Evolutionary conservation across 2,329 filamentous ascomycete species (phyloP).

Genomic region (Fonsecaea pugnacius): DNA sequence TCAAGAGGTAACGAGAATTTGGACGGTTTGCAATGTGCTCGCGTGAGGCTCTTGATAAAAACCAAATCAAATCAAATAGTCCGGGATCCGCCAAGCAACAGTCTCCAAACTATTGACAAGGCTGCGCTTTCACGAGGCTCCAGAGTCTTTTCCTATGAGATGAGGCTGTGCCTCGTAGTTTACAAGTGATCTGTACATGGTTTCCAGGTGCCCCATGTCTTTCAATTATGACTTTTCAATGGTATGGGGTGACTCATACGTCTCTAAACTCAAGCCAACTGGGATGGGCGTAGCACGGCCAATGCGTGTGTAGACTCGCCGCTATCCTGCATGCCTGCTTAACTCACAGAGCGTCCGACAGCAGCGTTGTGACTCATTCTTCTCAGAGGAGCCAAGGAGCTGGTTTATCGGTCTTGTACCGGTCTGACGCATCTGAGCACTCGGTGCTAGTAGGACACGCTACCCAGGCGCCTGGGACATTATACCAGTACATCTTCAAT

Average conservation of each 20-base stretch:
- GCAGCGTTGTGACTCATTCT: no score
- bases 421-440: no score
- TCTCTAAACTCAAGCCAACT: background rate
- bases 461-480: no score
- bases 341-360: background rate
- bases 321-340: background rate
- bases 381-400: no score
- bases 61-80: background rate
- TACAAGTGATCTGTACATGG: background rate
- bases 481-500: no score
- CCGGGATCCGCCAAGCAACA: background rate
- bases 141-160: constrained; percentile 3
- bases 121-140: constrained; percentile 6
- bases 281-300: background rate
- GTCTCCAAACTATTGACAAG: background rate
- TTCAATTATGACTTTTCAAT: background rate
- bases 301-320: background rate
- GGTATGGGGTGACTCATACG: background rate
- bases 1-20: background rate
- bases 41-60: constrained; percentile 16
- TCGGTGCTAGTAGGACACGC: no score
- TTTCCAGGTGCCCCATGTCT: background rate
- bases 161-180: background rate
- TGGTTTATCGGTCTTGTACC: no score
- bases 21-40: constrained; percentile 1